Evolutionary conservation across 192 early-diverging fungal genomes (phyloP).

Genomic region (Backusella tarrabulga): DNA sequence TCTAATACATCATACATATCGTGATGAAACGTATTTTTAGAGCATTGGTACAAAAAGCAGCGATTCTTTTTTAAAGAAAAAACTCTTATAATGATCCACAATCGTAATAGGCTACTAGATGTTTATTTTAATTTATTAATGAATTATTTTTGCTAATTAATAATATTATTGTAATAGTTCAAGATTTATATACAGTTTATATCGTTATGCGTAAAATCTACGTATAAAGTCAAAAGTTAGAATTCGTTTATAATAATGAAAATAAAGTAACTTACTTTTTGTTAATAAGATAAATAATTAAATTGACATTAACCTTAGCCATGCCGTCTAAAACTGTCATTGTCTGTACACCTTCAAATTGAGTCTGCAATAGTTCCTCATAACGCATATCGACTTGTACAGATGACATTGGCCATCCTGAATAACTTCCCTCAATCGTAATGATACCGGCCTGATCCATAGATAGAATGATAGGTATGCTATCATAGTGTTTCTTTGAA

Average conservation of each 20-base stretch:
- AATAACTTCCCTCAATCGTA: slow-evolving; percentile 79
- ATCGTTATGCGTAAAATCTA: background rate
- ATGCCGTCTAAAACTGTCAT: slow-evolving; percentile 90
- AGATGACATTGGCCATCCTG: slow-evolving; percentile 68
- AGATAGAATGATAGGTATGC: slow-evolving; percentile 88
- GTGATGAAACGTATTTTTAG: too few relatives aligned
- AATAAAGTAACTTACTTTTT: slow-evolving; percentile 72
- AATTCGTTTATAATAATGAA: background rate
- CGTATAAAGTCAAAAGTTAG: background rate
- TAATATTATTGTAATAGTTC: background rate
- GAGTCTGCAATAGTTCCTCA: slow-evolving; percentile 92
- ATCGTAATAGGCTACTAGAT: background rate
- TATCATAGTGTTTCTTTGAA: slow-evolving; percentile 80
- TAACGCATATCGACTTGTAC: slow-evolving; percentile 80
- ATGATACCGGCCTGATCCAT: slow-evolving; percentile 93
- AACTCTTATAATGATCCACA: background rate
- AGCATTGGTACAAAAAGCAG: too few relatives aligned
- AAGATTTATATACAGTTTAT: background rate
- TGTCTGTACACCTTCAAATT: slow-evolving; percentile 90
- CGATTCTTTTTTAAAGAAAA: too few relatives aligned
- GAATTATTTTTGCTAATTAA: background rate
- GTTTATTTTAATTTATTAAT: background rate
- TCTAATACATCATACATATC: too few relatives aligned
- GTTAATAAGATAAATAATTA: slow-evolving; percentile 95
- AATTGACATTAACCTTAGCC: slow-evolving; percentile 92